A percentile compares a stretch with the other conserved stretches of the same genome.
Evolutionary conservation across 1,284 basidiomycete genomes (phyloP).

Genomic region (Leccinum fuscescens): DNA sequence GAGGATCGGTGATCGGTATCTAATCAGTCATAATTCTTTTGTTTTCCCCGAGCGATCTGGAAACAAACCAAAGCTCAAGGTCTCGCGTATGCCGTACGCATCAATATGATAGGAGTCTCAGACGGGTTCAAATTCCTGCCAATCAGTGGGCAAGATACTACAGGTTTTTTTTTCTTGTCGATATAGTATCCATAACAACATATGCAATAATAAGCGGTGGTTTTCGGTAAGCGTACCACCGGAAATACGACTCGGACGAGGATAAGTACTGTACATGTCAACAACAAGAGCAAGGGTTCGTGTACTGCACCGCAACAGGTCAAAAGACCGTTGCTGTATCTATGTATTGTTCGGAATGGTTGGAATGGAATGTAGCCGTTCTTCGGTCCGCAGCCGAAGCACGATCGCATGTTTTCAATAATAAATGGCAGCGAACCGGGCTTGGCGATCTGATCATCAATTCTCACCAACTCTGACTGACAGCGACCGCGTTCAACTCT

Average conservation of each 20-base stretch:
- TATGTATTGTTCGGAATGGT: neutral
- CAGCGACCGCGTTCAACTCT: neutral
- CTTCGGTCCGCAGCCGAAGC: neutral
- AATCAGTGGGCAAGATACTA: neutral
- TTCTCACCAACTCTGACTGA: constrained; percentile 6
- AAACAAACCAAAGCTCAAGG: neutral
- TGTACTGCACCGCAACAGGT: no score
- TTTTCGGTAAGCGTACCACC: no score
- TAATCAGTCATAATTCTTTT: neutral
- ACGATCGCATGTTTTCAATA: neutral
- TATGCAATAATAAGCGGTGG: no score
- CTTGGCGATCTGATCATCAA: constrained; percentile 7
- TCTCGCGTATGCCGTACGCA: no score
- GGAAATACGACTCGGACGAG: no score
- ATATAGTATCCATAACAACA: no score
- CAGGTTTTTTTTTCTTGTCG: neutral
- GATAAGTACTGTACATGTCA: no score
- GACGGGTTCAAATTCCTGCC: neutral
- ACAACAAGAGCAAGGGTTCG: no score
- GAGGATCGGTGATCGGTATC: constrained; percentile 35
- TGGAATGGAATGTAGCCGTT: neutral
- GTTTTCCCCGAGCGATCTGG: neutral
- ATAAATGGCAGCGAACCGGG: constrained; percentile 4
- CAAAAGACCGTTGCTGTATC: neutral
- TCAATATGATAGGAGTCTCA: no score